phyloP scores from a whole-genome alignment of 2,329 filamentous ascomycete genomes.

The Juglanconis juglandina region DNA sequence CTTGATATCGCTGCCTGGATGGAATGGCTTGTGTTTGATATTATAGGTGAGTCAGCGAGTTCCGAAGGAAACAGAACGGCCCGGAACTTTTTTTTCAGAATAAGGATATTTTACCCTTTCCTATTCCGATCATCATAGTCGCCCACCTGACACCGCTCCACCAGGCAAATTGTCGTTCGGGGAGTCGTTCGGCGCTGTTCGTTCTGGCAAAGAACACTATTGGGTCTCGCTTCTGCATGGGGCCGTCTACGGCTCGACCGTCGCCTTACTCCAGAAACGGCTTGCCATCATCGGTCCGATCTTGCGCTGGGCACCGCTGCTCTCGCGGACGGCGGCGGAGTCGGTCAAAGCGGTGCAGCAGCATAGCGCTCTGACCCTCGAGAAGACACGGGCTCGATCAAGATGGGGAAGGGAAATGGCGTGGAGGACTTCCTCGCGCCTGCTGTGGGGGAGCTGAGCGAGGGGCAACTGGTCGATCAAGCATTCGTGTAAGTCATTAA shows the following conservation, averaged over 20 bases:
- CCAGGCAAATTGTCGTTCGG: slow-evolving; percentile 21
- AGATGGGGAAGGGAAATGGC: slow-evolving; percentile 17
- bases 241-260: slow-evolving; percentile 7
- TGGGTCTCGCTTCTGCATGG: slow-evolving; percentile 20
- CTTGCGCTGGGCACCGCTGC: slow-evolving; percentile 7
- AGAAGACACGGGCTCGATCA: slow-evolving; percentile 18
- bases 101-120: too few relatives aligned
- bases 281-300: slow-evolving; percentile 14
- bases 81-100: not conserved
- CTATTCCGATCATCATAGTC: too few relatives aligned
- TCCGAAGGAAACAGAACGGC: not conserved
- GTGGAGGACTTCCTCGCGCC: slow-evolving; percentile 19
- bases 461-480: slow-evolving; percentile 15
- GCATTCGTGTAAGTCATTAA: not conserved
- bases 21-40: slow-evolving; percentile 25
- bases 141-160: not conserved
- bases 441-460: slow-evolving; percentile 10
- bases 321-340: slow-evolving; percentile 7
- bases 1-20: slow-evolving; percentile 21
- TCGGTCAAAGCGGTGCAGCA: slow-evolving; percentile 3
- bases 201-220: slow-evolving; percentile 8
- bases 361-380: slow-evolving; percentile 15
- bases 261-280: slow-evolving; percentile 16
- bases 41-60: slow-evolving; percentile 17
- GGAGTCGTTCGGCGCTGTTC: slow-evolving; percentile 21